Percentiles rank a stretch among this genome's conserved stretches.
Conservation (phyloP, 345 rosid species). For the Linum tenue region DNA sequence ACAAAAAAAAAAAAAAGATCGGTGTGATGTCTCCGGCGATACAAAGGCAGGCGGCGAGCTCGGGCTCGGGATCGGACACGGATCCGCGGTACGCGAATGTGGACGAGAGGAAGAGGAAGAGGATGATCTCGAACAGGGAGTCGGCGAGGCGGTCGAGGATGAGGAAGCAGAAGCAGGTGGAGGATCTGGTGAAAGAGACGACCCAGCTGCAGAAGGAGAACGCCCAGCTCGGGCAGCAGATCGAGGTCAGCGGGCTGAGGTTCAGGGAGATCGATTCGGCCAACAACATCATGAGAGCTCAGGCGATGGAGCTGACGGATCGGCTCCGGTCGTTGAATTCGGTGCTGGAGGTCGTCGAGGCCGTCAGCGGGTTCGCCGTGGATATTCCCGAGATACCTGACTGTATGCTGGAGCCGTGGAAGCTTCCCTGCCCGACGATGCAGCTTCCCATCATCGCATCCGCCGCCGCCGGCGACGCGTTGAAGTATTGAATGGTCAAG, state of each 20-base stretch:
- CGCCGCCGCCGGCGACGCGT: constrained; percentile 28
- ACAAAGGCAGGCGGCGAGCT: neutral
- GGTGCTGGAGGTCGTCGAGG: constrained; percentile 49
- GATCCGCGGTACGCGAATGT: neutral
- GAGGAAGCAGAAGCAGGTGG: constrained; percentile 71
- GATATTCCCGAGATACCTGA: constrained; percentile 72
- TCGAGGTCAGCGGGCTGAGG: constrained; percentile 24
- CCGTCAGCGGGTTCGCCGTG: constrained; percentile 41
- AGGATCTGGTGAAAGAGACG: constrained; percentile 46
- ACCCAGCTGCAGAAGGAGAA: constrained; percentile 43
- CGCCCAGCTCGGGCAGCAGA: constrained; percentile 23
- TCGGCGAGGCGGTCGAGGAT: constrained; percentile 74
- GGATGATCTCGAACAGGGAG: constrained; percentile 82
- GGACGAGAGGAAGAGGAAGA: constrained; percentile 80
- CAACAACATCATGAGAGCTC: constrained; percentile 62
- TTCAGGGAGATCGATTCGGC: constrained; percentile 44
- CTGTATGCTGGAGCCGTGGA: constrained; percentile 51
- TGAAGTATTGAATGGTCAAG: constrained; percentile 11
- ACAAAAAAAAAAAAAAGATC: neutral
- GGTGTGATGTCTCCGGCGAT: neutral
- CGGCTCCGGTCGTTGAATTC: constrained; percentile 47
- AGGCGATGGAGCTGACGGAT: constrained; percentile 54
- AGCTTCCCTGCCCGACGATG: constrained; percentile 32
- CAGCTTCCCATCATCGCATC: constrained; percentile 43
- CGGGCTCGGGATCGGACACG: neutral